Conservation (phyloP, 2,329 filamentous ascomycete genomes). For the Trichoderma asperellum region DNA sequence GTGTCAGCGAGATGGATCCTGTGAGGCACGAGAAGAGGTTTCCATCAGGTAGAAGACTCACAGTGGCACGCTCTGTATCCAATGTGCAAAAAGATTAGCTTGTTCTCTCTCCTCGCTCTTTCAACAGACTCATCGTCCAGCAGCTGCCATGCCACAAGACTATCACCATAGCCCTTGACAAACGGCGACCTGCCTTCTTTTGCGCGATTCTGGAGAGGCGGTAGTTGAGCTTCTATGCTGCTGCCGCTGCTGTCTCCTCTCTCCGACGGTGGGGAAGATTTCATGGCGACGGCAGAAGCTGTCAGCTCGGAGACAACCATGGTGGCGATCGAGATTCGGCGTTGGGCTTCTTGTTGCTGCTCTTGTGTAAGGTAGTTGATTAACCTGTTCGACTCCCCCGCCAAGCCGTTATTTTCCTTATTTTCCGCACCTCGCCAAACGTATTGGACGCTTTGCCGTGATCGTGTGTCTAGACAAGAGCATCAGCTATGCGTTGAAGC, state of each 20-base stretch:
- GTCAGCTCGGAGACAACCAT: conserved; percentile 48
- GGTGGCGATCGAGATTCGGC: not conserved
- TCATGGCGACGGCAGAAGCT: conserved; percentile 42
- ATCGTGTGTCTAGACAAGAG: not conserved
- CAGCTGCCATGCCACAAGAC: conserved; percentile 89
- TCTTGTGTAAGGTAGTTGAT: not conserved
- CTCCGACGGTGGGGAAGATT: conserved; percentile 35
- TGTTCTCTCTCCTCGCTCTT: conserved; percentile 79
- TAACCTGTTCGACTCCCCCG: conserved; percentile 11
- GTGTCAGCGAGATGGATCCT: conserved; percentile 32
- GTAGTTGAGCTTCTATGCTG: conserved; percentile 27
- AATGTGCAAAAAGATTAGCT: conserved; percentile 89
- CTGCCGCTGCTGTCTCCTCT: conserved; percentile 30
- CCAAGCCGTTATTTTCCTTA: not conserved
- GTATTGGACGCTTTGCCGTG: not conserved
- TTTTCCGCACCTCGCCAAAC: not conserved
- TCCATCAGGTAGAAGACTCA: conserved; percentile 51
- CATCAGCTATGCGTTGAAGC: not conserved
- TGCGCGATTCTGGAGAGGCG: conserved; percentile 44
- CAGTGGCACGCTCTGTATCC: conserved; percentile 96
- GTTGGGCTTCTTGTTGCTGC: not conserved
- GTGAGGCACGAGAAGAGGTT: not conserved
- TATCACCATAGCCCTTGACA: conserved; percentile 74
- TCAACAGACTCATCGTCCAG: conserved; percentile 78
- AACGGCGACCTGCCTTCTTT: conserved; percentile 53